A percentile compares a stretch with the other conserved stretches of the same genome.
These are phyloP conservation scores for Rhizophora mangle DNA, from an alignment of 345 rosid genomes.

Conservation along the genomic window DNA sequence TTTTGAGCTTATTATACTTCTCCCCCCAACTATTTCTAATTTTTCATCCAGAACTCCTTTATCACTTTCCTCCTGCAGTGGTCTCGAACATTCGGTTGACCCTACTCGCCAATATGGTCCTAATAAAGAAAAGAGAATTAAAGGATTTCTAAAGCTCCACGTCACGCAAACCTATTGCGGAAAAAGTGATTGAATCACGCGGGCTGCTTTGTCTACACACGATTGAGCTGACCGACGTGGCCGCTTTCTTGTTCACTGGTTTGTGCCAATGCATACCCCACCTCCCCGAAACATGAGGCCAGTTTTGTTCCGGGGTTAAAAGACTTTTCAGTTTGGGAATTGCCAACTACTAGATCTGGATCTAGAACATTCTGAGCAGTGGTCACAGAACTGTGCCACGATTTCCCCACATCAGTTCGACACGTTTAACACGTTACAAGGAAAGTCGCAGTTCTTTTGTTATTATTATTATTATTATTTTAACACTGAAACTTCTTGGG, in stretches of 20 bases:
- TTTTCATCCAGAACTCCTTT: too few species aligned
- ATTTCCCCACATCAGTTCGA: conserved; percentile 18
- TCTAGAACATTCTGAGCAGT: conserved; percentile 1
- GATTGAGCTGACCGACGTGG: conserved; percentile 31
- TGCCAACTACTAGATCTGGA: too few species aligned
- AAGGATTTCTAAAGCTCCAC: conserved; percentile 39
- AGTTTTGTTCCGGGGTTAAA: conserved; percentile 8
- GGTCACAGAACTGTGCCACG: neutral
- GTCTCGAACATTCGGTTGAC: too few species aligned
- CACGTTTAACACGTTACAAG: neutral
- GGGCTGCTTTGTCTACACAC: conserved; percentile 30
- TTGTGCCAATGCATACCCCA: neutral
- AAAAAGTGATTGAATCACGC: conserved; percentile 27
- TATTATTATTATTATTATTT: too few species aligned
- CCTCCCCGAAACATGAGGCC: conserved; percentile 7
- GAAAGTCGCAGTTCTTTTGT: too few species aligned
- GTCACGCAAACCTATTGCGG: neutral
- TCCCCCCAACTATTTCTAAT: too few species aligned
- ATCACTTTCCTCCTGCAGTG: too few species aligned
- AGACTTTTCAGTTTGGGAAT: neutral
- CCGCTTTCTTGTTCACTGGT: neutral
- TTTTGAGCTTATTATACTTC: too few species aligned
- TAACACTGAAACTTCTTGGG: too few species aligned
- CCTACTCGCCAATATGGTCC: too few species aligned
- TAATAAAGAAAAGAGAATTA: neutral